Conservation (phyloP, 192 early-diverging fungal genomes). For the Backusella tarrabulga region DNA sequence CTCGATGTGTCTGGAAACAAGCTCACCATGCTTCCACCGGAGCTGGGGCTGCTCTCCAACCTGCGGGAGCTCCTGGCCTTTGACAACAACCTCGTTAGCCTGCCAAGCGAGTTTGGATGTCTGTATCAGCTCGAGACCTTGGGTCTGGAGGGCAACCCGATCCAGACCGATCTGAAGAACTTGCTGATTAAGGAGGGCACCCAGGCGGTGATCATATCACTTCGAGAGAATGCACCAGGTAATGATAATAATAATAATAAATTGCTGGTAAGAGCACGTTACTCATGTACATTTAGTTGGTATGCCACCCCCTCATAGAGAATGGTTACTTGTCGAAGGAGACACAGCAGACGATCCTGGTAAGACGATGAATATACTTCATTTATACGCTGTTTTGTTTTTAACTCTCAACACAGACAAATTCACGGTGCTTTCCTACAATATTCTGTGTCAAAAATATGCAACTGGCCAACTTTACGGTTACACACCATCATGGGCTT, state of each 20-base stretch:
- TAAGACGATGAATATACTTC: constrained; percentile 16
- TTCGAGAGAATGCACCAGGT: constrained; percentile 89
- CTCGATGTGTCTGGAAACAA: constrained; percentile 92
- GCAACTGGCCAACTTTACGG: constrained; percentile 85
- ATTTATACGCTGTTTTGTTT: not conserved
- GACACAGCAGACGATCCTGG: constrained; percentile 56
- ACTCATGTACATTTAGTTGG: constrained; percentile 48
- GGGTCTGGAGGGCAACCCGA: constrained; percentile 94
- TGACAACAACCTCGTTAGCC: constrained; percentile 83
- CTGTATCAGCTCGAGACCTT: constrained; percentile 88
- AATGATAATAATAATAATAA: constrained; percentile 13
- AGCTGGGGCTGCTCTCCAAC: constrained; percentile 80
- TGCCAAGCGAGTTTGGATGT: constrained; percentile 88
- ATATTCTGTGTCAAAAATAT: constrained; percentile 88
- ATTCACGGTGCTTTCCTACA: constrained; percentile 91
- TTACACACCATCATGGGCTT: constrained; percentile 94
- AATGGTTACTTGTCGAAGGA: constrained; percentile 88
- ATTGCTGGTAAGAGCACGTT: not conserved
- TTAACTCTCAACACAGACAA: constrained; percentile 55
- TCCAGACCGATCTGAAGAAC: constrained; percentile 76
- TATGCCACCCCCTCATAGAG: constrained; percentile 78
- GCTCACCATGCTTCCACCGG: constrained; percentile 77
- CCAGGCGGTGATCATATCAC: constrained; percentile 73
- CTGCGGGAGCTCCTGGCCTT: constrained; percentile 85
- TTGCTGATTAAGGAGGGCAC: constrained; percentile 89